phyloP scores from a whole-genome alignment of 768 basidiomycete genomes.

The Collybia sp. region DNA sequence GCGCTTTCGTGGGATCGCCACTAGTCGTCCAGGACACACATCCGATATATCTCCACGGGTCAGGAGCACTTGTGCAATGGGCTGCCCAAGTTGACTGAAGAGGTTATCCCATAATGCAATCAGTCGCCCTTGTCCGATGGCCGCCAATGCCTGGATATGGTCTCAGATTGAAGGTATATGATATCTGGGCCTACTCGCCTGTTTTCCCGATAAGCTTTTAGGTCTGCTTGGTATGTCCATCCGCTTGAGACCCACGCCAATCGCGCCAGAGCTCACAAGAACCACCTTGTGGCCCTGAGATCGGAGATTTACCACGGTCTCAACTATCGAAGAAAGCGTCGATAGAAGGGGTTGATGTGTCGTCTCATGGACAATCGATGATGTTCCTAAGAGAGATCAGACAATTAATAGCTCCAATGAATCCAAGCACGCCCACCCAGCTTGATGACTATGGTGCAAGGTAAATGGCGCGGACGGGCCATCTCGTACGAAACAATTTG shows the following conservation, averaged over 20 bases:
- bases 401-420: conserved; percentile 7
- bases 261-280: conserved; percentile 95
- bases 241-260: conserved; percentile 88
- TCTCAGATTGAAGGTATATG: not conserved
- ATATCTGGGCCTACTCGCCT: conserved; percentile 45
- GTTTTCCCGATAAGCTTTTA: conserved; percentile 85
- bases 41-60: conserved; percentile 97
- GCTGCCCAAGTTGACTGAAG: conserved; percentile 90
- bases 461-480: conserved; percentile 20
- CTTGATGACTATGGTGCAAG: conserved; percentile 81
- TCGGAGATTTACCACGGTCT: conserved; percentile 79
- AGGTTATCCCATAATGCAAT: conserved; percentile 98
- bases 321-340: conserved; percentile 86
- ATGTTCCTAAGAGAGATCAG: conserved; percentile 58
- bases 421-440: conserved; percentile 45
- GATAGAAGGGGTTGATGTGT: conserved; percentile 92
- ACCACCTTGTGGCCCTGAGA: conserved; percentile 89
- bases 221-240: conserved; percentile 82
- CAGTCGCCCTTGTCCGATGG: conserved; percentile 93
- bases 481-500: conserved; percentile 1
- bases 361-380: conserved; percentile 93
- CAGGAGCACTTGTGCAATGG: conserved; percentile 91
- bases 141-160: conserved; percentile 75
- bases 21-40: conserved; percentile 40
- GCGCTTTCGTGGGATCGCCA: conserved; percentile 7